phyloP scores from a whole-genome alignment of 306 rosid genomes.

The Gillenia trifoliata region DNA sequence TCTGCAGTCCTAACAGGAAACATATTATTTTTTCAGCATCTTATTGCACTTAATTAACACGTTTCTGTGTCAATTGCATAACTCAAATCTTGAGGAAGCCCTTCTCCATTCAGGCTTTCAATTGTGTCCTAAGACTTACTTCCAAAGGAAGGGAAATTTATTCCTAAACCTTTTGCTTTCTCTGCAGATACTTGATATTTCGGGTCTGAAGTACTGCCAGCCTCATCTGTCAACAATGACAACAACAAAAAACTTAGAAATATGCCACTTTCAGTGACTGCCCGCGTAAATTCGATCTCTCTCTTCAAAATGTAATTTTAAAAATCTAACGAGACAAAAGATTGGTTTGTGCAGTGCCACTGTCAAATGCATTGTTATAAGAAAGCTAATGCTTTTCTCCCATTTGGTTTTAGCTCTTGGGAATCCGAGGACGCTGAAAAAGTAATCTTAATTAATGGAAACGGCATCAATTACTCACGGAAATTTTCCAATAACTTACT shows the following conservation, averaged over 20 bases:
- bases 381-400: no score
- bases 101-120: constrained; percentile 28
- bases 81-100: constrained; percentile 2
- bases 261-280: not conserved
- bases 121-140: constrained; percentile 15
- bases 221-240: constrained; percentile 11
- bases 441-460: no score
- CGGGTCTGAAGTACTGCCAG: not conserved
- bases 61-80: not conserved
- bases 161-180: constrained; percentile 21
- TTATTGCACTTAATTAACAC: no score
- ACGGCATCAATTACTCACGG: not conserved
- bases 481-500: not conserved
- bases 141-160: constrained; percentile 17
- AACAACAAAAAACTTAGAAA: not conserved
- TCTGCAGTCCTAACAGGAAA: no score
- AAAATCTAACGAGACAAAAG: no score
- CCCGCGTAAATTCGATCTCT: no score
- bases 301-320: no score
- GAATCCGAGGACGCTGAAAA: no score
- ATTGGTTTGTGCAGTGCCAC: not conserved
- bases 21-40: no score
- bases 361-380: no score
- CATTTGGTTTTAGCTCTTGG: no score
- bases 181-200: constrained; percentile 9